A percentile compares a stretch with the other conserved stretches of the same genome.
Evolutionary conservation across 192 early-diverging fungal species (phyloP).

Genomic region (Linnemannia exigua): DNA sequence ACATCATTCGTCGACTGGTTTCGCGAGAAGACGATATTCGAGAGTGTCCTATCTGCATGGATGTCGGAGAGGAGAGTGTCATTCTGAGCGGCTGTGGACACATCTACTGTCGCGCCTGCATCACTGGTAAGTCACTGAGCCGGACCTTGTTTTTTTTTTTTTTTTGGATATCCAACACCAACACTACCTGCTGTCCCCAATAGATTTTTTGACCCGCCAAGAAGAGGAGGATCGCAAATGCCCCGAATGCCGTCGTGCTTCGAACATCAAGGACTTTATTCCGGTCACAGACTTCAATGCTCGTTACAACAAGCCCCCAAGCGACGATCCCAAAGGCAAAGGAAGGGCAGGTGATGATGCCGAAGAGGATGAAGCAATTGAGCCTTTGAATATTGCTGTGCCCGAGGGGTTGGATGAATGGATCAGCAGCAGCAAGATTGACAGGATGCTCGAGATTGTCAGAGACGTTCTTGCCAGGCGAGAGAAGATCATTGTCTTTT

Average conservation of each 20-base stretch:
- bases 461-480: conserved; percentile 1
- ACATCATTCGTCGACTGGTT: conserved; percentile 34
- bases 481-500: conserved; percentile 72
- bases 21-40: conserved; percentile 40
- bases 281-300: conserved; percentile 47
- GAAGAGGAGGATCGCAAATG: conserved; percentile 50
- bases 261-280: conserved; percentile 23
- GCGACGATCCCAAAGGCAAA: conserved; percentile 39
- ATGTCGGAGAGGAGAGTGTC: conserved; percentile 50
- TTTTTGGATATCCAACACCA: neutral
- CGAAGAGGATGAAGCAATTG: conserved; percentile 24
- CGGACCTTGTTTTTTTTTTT: neutral
- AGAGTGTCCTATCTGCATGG: conserved; percentile 59
- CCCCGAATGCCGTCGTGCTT: conserved; percentile 33
- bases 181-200: neutral
- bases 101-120: conserved; percentile 54
- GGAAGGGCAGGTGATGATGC: conserved; percentile 23
- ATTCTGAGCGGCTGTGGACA: conserved; percentile 47
- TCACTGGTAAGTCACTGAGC: conserved; percentile 25
- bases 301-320: conserved; percentile 30
- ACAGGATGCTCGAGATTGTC: conserved; percentile 37
- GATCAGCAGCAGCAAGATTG: conserved; percentile 60
- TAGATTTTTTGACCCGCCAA: conserved; percentile 33
- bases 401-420: conserved; percentile 62
- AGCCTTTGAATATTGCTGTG: conserved; percentile 60